A percentile compares a stretch with the other conserved stretches of the same genome.
phyloP scores from a whole-genome alignment of 176 grass and related monocot genomes.

The Echinochloa phyllopogon region DNA sequence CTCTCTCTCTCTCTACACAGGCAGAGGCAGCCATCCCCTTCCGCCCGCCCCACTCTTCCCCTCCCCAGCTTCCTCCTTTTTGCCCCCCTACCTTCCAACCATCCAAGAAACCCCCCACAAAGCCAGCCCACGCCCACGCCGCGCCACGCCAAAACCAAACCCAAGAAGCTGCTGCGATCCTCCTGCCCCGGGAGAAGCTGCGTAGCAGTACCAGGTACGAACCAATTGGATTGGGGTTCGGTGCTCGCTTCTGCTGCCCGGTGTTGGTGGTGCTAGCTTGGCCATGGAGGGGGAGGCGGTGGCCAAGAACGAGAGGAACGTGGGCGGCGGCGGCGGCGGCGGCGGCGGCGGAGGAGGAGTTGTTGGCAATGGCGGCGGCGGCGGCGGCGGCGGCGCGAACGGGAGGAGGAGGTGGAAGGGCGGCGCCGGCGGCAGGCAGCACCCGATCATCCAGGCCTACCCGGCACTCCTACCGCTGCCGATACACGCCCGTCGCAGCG shows the following conservation, averaged over 20 bases:
- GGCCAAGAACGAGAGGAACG: conserved; percentile 50
- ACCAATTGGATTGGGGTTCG: conserved; percentile 27
- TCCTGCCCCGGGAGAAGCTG: conserved; percentile 36
- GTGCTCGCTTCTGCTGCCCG: not conserved
- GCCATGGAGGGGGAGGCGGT: conserved; percentile 43
- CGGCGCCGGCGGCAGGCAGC: conserved; percentile 28
- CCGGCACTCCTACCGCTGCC: conserved; percentile 85
- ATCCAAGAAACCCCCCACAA: conserved; percentile 43
- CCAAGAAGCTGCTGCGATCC: conserved; percentile 41
- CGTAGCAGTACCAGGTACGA: conserved; percentile 1
- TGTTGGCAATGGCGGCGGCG: conserved; percentile 24
- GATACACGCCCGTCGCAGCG: conserved; percentile 36
- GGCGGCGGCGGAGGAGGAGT: too few species aligned
- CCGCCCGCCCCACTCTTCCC: not conserved
- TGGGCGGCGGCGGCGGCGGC: not conserved
- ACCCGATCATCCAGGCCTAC: conserved; percentile 66
- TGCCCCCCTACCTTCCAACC: conserved; percentile 62
- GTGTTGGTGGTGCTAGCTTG: not conserved
- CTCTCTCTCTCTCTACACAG: not conserved
- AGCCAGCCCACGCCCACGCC: not conserved
- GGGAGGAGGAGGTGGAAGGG: conserved; percentile 41
- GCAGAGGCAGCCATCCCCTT: conserved; percentile 27
- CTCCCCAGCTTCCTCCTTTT: conserved; percentile 48
- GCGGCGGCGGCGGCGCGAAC: not conserved
- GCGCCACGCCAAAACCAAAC: not conserved